A percentile compares a stretch with the other conserved stretches of the same genome.
These are phyloP conservation scores for Posidonia australis DNA, from an alignment of 106 monocot species.

Conservation along the genomic window DNA sequence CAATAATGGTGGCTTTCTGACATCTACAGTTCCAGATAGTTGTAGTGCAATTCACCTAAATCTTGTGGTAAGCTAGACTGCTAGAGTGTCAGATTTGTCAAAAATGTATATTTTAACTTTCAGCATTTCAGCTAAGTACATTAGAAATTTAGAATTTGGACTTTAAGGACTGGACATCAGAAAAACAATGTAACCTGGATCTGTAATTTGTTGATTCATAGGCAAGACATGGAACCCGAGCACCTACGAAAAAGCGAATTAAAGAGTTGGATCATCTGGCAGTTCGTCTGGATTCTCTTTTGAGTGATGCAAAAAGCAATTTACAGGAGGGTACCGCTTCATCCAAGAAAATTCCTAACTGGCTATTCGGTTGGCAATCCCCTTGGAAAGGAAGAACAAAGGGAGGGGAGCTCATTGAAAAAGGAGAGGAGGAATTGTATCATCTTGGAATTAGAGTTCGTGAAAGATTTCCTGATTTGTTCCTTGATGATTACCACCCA, in stretches of 20 bases:
- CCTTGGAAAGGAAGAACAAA: slow-evolving; percentile 82
- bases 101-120: background rate
- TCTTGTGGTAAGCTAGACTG: slow-evolving; percentile 57
- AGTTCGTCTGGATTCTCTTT: slow-evolving; percentile 41
- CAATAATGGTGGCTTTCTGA: slow-evolving; percentile 12
- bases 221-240: slow-evolving; percentile 95
- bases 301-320: slow-evolving; percentile 29
- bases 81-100: background rate
- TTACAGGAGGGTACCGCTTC: slow-evolving; percentile 1
- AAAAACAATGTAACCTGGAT: background rate
- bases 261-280: slow-evolving; percentile 76
- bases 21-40: slow-evolving; percentile 43
- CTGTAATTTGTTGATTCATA: slow-evolving; percentile 11
- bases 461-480: slow-evolving; percentile 61
- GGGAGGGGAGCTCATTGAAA: slow-evolving; percentile 71
- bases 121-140: background rate
- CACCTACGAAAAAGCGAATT: slow-evolving; percentile 94
- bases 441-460: slow-evolving; percentile 58
- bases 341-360: slow-evolving; percentile 46
- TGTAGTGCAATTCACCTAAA: slow-evolving; percentile 75
- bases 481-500: slow-evolving; percentile 81
- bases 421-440: slow-evolving; percentile 80
- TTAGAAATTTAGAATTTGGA: background rate
- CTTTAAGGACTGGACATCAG: too few species aligned
- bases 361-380: slow-evolving; percentile 81